Conservation (phyloP, 768 basidiomycete species). For the Hygrophorus russula region DNA sequence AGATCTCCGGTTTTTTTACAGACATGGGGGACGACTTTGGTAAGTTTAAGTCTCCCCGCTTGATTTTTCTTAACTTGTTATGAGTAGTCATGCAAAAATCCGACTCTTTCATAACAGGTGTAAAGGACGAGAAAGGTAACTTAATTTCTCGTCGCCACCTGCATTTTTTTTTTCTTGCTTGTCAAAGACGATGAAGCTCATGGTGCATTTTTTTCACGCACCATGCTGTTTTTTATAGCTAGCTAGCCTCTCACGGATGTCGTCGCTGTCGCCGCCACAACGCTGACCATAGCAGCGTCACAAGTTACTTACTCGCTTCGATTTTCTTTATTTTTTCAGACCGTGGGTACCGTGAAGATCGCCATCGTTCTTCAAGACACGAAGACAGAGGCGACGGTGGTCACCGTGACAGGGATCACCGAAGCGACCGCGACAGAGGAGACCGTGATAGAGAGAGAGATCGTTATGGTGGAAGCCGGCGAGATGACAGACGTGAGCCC, state of each 20-base stretch:
- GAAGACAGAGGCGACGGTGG: constrained; percentile 43
- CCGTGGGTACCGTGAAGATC: constrained; percentile 53
- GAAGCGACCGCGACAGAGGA: constrained; percentile 34
- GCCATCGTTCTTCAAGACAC: constrained; percentile 57
- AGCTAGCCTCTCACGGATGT: constrained; percentile 37
- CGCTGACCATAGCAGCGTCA: constrained; percentile 28
- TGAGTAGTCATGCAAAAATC: constrained; percentile 11
- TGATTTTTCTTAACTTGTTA: constrained; percentile 14
- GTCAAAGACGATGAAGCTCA: constrained; percentile 44
- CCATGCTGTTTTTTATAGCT: constrained; percentile 53
- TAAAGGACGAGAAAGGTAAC: constrained; percentile 16
- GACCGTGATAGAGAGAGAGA: constrained; percentile 21
- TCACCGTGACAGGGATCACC: constrained; percentile 38
- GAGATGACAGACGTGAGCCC: constrained; percentile 42
- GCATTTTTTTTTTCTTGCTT: constrained; percentile 19
- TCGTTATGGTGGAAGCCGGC: constrained; percentile 24
- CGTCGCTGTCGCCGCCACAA: constrained; percentile 26
- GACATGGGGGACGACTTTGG: constrained; percentile 43
- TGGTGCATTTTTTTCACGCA: constrained; percentile 48
- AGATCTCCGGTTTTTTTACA: background rate
- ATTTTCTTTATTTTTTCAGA: constrained; percentile 34
- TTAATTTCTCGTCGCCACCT: constrained; percentile 9
- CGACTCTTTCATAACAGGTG: constrained; percentile 4
- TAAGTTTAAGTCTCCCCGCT: constrained; percentile 27
- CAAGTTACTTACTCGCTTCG: constrained; percentile 41